Evolutionary conservation across 1,284 basidiomycete genomes (phyloP).

Genomic region (Mycena citricolor): DNA sequence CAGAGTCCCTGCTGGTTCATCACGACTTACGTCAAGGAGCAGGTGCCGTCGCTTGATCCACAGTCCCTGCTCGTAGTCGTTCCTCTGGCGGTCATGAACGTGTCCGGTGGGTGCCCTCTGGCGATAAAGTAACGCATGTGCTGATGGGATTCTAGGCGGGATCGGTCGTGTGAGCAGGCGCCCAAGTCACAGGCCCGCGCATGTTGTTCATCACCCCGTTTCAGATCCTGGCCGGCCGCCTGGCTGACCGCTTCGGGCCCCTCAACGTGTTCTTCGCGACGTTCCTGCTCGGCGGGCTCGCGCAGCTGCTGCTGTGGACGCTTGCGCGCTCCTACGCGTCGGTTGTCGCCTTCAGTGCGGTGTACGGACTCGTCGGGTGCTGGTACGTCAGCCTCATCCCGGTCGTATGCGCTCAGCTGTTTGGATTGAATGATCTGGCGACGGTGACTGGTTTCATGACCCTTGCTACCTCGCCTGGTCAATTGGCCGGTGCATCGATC

Average conservation of each 20-base stretch:
- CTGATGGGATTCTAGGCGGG: slow-evolving; percentile 19
- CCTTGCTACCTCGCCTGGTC: slow-evolving; percentile 25
- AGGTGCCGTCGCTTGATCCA: slow-evolving; percentile 22
- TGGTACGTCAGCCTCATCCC: slow-evolving; percentile 28
- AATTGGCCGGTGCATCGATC: slow-evolving; percentile 27
- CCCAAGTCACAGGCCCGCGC: too few relatives aligned
- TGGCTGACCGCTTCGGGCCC: slow-evolving; percentile 27
- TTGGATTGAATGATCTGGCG: slow-evolving; percentile 26
- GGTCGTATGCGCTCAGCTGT: slow-evolving; percentile 28
- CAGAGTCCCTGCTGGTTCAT: slow-evolving; percentile 29
- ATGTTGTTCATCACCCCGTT: neutral
- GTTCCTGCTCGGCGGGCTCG: slow-evolving; percentile 28
- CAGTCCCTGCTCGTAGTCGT: slow-evolving; percentile 26
- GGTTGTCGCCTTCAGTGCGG: slow-evolving; percentile 25
- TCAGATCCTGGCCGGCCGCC: slow-evolving; percentile 25
- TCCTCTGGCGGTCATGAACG: slow-evolving; percentile 28
- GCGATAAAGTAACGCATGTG: neutral
- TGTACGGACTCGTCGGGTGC: slow-evolving; percentile 28
- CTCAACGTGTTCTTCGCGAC: slow-evolving; percentile 29
- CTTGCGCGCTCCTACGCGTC: slow-evolving; percentile 26
- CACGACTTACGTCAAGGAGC: slow-evolving; percentile 23
- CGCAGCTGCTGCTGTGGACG: slow-evolving; percentile 29
- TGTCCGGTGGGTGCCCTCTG: slow-evolving; percentile 15
- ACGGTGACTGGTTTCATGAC: slow-evolving; percentile 30
- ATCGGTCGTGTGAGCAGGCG: slow-evolving; percentile 26